Percentiles rank a stretch among this genome's conserved stretches.
These are phyloP conservation scores for Sugiyamaella neomexicana DNA, from an alignment of 1,139 yeast species.

Conservation along the genomic window DNA sequence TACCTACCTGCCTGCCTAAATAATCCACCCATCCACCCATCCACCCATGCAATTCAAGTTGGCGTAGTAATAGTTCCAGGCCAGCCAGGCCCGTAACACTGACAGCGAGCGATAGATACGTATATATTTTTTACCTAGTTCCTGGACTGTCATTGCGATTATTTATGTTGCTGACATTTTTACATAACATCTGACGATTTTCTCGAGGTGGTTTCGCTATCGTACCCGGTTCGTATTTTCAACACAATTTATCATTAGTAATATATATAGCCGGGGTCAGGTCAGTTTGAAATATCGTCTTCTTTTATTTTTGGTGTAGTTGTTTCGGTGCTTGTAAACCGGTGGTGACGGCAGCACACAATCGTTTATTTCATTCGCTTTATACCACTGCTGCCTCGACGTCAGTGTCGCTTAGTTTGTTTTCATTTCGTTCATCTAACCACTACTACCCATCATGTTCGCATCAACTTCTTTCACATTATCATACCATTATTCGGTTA, in stretches of 20 bases:
- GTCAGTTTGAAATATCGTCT: too few species aligned
- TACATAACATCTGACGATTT: too few species aligned
- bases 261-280: too few species aligned
- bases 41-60: not conserved
- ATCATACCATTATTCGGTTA: not conserved
- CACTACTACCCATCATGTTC: not conserved
- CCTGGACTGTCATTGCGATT: not conserved
- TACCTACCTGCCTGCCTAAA: not conserved
- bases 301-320: too few species aligned
- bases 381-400: not conserved
- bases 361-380: slow-evolving; percentile 2
- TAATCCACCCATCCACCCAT: too few species aligned
- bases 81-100: too few species aligned
- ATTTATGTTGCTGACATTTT: not conserved
- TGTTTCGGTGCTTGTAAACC: too few species aligned
- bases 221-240: too few species aligned
- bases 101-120: not conserved
- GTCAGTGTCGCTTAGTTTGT: not conserved
- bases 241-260: too few species aligned
- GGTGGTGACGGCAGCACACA: not conserved
- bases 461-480: not conserved
- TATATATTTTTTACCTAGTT: not conserved
- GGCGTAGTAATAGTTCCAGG: not conserved
- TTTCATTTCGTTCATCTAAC: not conserved
- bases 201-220: too few species aligned